Evolutionary conservation across 2,329 filamentous ascomycete genomes (phyloP).

Genomic region (Chrysoporthe austroafricana): DNA sequence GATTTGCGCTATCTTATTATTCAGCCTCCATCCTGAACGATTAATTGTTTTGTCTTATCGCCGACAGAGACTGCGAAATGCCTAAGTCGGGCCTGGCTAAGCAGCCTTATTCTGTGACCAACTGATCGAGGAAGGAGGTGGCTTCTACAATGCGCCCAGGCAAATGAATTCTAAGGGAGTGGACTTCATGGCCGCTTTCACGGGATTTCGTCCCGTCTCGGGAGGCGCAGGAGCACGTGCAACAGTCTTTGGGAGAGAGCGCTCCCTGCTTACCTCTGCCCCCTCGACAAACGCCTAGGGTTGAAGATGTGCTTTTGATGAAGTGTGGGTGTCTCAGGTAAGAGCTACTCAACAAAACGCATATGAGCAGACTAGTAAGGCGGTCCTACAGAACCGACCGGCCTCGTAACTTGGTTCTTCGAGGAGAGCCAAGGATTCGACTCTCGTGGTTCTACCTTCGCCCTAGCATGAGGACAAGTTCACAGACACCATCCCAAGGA

Average conservation of each 20-base stretch:
- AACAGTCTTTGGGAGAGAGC: neutral
- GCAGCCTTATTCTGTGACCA: no score
- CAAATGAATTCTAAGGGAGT: no score
- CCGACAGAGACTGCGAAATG: no score
- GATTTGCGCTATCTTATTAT: no score
- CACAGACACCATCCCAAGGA: neutral
- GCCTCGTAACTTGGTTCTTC: no score
- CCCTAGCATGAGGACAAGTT: neutral
- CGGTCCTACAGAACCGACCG: neutral
- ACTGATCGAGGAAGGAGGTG: no score
- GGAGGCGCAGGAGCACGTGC: neutral
- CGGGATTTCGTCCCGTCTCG: neutral
- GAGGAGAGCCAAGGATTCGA: neutral
- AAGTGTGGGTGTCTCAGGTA: neutral
- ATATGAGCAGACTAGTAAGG: no score
- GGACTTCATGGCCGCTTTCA: neutral
- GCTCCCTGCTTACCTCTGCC: neutral
- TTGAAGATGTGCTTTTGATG: neutral
- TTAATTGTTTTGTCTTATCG: no score
- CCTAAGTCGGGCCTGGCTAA: no score
- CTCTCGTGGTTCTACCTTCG: neutral
- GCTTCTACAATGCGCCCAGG: no score
- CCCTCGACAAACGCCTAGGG: no score
- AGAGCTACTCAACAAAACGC: neutral
- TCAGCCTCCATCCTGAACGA: no score